Evolutionary conservation across 2,329 filamentous ascomycete genomes (phyloP), one percentile per base, ranked within the genome.

Genomic region (Epichloe uncinata): DNA sequence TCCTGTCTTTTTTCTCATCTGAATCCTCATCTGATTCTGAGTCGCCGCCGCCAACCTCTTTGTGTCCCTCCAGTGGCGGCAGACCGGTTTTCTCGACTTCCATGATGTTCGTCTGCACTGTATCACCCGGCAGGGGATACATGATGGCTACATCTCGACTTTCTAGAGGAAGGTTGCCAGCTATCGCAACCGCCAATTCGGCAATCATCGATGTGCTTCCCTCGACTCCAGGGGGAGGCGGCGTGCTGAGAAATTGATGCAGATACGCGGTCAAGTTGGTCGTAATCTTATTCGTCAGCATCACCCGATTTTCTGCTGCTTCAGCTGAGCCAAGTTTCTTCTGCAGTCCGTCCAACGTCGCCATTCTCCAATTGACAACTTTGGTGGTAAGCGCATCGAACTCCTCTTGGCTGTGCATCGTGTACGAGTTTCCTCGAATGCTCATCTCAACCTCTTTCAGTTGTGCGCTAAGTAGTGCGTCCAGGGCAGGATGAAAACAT

Each of bases 171-270:
- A 97, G 70, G 63, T 96, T 94, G 52, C 84, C 79, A 0, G 87
- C 81, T 55, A 98, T 89, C 53, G 83, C 84, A 33, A 97, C 78
- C 0, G 90, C 88, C 46, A 97, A 76, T 67, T 96, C 90, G 50
- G 96, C 78, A 63, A 98, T 97, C 82, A 93, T 95, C 49, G 84
- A 82, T 2, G 90, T 85, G 54, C 87, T 89, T 47, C 87, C 89
- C 56, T 91, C 84, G n/a, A 97, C 77, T 8, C 89, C 90, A 82
- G 69, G 0, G 88, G 88, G 87, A 1, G 87, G 78, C 2, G 89
- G 87, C 11, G 87, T 84, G 50, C 80, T 76, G 45, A 97, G 73
- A 60, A 87, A 82, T 60, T 84, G 80, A 53, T 83, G 81, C 35
- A 98, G 69, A 33, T 77, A 81, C 4, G 77, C 79, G 2, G 82